Evolutionary conservation across 1,284 basidiomycete genomes (phyloP).

Genomic region (Naganishia liquefaciens): DNA sequence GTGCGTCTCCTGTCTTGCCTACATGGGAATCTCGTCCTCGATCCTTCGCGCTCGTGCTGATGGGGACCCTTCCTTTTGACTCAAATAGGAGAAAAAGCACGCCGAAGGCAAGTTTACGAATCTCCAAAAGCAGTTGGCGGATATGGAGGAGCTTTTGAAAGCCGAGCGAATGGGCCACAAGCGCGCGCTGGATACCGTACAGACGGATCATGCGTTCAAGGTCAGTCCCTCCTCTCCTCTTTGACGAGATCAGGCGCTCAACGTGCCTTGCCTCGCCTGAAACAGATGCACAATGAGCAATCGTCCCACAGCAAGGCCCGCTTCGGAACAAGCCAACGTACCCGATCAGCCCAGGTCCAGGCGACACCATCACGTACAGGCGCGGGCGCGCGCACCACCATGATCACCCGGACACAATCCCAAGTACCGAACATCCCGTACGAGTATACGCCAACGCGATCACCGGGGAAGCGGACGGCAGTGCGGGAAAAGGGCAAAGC

Average conservation of each 20-base stretch:
- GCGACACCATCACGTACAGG: constrained; percentile 15
- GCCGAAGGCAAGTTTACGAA: constrained; percentile 12
- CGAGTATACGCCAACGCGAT: constrained; percentile 19
- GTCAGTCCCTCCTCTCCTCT: background rate
- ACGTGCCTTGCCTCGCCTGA: background rate
- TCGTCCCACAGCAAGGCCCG: constrained; percentile 23
- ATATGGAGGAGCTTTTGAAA: constrained; percentile 20
- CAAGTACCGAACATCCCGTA: constrained; percentile 1
- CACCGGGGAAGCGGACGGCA: constrained; percentile 9
- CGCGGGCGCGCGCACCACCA: background rate
- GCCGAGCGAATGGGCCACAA: constrained; percentile 16
- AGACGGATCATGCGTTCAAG: constrained; percentile 32
- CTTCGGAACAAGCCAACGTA: constrained; percentile 20
- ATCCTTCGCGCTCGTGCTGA: background rate
- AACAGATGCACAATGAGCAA: constrained; percentile 28
- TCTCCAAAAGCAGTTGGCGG: constrained; percentile 17
- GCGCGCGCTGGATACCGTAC: constrained; percentile 23
- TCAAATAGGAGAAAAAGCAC: constrained; percentile 19
- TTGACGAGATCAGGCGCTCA: background rate
- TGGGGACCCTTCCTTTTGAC: no score
- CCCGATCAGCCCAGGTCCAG: constrained; percentile 7
- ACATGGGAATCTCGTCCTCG: background rate
- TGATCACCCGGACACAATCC: background rate
- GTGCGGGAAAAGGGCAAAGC: background rate
- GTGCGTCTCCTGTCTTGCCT: background rate